These are phyloP conservation scores for Fraxinus sp. DNA, from an alignment of 305 asterid genomes.

Conservation along the genomic window DNA sequence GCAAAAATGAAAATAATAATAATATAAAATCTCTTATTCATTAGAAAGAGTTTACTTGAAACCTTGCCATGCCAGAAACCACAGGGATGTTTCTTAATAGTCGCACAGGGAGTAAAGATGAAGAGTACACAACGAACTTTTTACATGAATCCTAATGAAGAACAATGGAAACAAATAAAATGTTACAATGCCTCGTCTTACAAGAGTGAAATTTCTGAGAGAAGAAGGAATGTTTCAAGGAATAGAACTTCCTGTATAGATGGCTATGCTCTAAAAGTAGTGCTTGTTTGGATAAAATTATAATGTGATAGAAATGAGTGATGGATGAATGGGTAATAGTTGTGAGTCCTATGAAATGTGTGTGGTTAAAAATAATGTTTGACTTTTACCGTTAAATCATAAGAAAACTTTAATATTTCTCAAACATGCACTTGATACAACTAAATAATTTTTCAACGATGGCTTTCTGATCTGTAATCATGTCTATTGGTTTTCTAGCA, in stretches of 20 bases:
- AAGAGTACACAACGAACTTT: neutral
- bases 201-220: neutral
- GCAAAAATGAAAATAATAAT: neutral
- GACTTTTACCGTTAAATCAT: neutral
- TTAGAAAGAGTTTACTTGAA: neutral
- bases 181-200: neutral
- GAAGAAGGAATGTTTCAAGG: neutral
- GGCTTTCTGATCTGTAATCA: neutral
- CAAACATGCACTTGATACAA: neutral
- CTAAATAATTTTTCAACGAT: neutral
- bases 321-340: neutral
- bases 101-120: neutral
- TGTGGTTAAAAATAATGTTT: neutral
- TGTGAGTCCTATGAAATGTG: neutral
- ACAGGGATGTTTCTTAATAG: neutral
- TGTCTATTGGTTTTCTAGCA: neutral
- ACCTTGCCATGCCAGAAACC: neutral
- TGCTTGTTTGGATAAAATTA: neutral
- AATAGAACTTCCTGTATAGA: neutral
- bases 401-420: neutral
- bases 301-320: neutral
- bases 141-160: too few species aligned
- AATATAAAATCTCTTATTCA: neutral
- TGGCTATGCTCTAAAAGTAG: neutral
- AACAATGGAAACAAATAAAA: neutral